Evolutionary conservation across 257 asterid genomes (phyloP).

Genomic region (Ballota nigra): DNA sequence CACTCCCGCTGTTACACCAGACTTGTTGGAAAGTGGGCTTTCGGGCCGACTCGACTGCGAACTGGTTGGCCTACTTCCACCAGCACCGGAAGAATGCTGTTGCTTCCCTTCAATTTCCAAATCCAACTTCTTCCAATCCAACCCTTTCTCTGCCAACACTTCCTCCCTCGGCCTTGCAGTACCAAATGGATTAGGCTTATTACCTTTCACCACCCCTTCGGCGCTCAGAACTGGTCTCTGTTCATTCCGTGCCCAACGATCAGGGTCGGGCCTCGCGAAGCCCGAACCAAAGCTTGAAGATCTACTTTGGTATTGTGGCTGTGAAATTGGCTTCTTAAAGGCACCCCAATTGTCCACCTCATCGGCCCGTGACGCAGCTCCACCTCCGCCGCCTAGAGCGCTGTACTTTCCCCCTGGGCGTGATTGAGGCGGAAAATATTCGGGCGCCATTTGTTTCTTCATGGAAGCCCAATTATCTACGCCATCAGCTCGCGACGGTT

Average conservation of each 20-base stretch:
- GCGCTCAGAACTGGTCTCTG: slow-evolving; percentile 39
- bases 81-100: slow-evolving; percentile 28
- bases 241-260: slow-evolving; percentile 68
- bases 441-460: slow-evolving; percentile 58
- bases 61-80: slow-evolving; percentile 72
- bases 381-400: slow-evolving; percentile 72
- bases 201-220: slow-evolving; percentile 40
- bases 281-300: slow-evolving; percentile 50
- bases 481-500: slow-evolving; percentile 83
- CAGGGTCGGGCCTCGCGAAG: slow-evolving; percentile 55
- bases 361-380: slow-evolving; percentile 76
- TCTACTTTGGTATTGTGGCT: slow-evolving; percentile 40
- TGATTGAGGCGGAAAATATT: slow-evolving; percentile 29
- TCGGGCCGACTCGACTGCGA: slow-evolving; percentile 89
- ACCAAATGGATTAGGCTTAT: slow-evolving; percentile 89
- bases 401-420: slow-evolving; percentile 47
- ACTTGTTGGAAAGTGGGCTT: slow-evolving; percentile 59
- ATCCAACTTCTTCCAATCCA: slow-evolving; percentile 94
- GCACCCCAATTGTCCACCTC: slow-evolving; percentile 86
- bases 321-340: slow-evolving; percentile 45
- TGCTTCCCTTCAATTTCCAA: slow-evolving; percentile 58
- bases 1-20: slow-evolving; percentile 43
- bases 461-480: slow-evolving; percentile 79
- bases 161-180: slow-evolving; percentile 97
- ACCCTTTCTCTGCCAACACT: slow-evolving; percentile 89